These are phyloP conservation scores for Dorcoceras hygrometricum DNA, from an alignment of 257 asterid species.

Conservation along the genomic window DNA sequence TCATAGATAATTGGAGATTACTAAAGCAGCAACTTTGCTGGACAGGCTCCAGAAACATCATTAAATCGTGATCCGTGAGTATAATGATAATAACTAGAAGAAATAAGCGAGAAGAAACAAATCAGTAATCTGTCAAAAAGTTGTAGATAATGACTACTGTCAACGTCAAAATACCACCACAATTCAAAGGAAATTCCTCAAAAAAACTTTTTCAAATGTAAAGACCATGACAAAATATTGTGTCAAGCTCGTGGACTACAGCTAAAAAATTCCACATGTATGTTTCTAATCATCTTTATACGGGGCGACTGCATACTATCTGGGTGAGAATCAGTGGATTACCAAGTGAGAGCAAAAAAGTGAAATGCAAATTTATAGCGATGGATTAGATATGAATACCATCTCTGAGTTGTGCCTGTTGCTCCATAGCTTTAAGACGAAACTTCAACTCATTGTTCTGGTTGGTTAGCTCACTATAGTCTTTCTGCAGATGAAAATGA, in stretches of 20 bases:
- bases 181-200: background rate
- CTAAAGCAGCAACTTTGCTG: background rate
- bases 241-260: background rate
- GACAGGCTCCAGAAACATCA: background rate
- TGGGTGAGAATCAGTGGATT: background rate
- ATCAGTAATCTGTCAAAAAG: background rate
- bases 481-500: constrained; percentile 52
- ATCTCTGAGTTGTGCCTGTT: constrained; percentile 82
- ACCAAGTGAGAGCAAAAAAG: background rate
- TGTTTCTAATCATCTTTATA: background rate
- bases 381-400: constrained; percentile 43
- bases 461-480: constrained; percentile 46
- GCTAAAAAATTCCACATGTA: background rate
- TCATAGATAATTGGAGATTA: background rate
- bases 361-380: background rate
- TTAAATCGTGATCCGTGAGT: background rate
- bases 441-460: constrained; percentile 83
- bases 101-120: background rate
- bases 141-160: background rate
- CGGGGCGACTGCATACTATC: background rate
- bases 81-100: no score
- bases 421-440: constrained; percentile 83
- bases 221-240: background rate
- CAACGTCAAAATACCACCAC: background rate
- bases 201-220: background rate